phyloP scores from a whole-genome alignment of 805 yeast genomes.

The Teunomyces gatunensis region DNA sequence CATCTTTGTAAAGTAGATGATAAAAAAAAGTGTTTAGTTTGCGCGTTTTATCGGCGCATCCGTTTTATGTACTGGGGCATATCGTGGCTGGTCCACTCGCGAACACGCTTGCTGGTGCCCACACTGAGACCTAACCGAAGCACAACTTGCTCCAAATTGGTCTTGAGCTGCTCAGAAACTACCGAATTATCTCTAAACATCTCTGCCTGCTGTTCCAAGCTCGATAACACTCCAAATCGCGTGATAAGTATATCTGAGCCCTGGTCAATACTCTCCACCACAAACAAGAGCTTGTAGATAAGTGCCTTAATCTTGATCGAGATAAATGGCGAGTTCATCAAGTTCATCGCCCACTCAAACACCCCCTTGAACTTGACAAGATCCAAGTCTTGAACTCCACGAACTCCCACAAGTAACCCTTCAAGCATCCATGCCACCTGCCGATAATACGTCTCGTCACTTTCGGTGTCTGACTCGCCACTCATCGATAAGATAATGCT shows the following conservation, averaged over 20 bases:
- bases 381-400: constrained; percentile 48
- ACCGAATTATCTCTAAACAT: constrained; percentile 4
- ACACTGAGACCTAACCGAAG: constrained; percentile 43
- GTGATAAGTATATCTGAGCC: constrained; percentile 61
- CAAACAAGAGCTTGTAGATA: constrained; percentile 42
- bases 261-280: constrained; percentile 50
- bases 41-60: constrained; percentile 7
- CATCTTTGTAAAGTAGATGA: neutral
- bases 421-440: constrained; percentile 68
- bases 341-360: constrained; percentile 64
- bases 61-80: constrained; percentile 44
- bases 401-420: constrained; percentile 46
- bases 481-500: constrained; percentile 29
- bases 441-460: constrained; percentile 50
- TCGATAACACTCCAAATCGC: constrained; percentile 45
- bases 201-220: constrained; percentile 16
- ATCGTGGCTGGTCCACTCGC: constrained; percentile 62
- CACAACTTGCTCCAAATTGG: constrained; percentile 47
- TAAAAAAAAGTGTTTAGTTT: neutral
- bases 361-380: constrained; percentile 52
- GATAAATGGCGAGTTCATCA: constrained; percentile 51
- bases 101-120: constrained; percentile 49
- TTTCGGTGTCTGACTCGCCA: constrained; percentile 28
- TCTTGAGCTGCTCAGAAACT: constrained; percentile 26
- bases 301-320: constrained; percentile 37